A percentile compares a stretch with the other conserved stretches of the same genome.
Conservation (phyloP, 352 stramenopile genomes). For the Phytophthora pseudosyringae region DNA sequence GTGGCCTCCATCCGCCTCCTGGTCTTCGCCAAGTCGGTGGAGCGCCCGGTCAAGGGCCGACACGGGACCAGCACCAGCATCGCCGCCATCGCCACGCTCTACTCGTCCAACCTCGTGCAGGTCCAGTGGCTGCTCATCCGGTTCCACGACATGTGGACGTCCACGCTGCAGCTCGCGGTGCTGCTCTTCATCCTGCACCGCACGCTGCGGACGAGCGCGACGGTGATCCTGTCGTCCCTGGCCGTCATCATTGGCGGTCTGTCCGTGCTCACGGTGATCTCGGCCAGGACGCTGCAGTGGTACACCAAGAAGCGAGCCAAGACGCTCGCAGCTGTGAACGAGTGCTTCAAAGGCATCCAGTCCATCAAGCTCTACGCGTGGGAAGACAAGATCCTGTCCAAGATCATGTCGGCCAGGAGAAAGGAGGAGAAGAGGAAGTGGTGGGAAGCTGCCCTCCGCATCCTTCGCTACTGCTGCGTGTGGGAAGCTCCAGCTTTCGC, state of each 20-base stretch:
- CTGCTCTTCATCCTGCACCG: slow-evolving; percentile 38
- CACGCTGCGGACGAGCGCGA: slow-evolving; percentile 36
- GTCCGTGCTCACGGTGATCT: slow-evolving; percentile 35
- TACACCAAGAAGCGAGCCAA: slow-evolving; percentile 51
- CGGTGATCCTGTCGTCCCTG: slow-evolving; percentile 34
- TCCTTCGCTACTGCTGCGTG: slow-evolving; percentile 43
- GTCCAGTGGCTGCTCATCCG: slow-evolving; percentile 40
- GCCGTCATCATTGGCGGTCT: slow-evolving; percentile 32
- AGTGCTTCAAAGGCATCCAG: slow-evolving; percentile 54
- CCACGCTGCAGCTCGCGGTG: slow-evolving; percentile 36
- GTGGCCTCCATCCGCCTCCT: slow-evolving; percentile 44
- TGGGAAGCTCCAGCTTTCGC: slow-evolving; percentile 46
- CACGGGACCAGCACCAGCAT: slow-evolving; percentile 42
- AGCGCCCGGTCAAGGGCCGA: slow-evolving; percentile 30
- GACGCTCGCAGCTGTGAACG: slow-evolving; percentile 42
- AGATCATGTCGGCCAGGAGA: slow-evolving; percentile 40
- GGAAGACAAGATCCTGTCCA: slow-evolving; percentile 48
- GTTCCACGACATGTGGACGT: slow-evolving; percentile 46
- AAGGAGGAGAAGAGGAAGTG: slow-evolving; percentile 41
- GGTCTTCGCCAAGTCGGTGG: slow-evolving; percentile 47
- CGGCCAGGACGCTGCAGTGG: slow-evolving; percentile 30
- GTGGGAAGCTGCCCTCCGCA: slow-evolving; percentile 32
- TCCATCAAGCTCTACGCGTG: slow-evolving; percentile 52
- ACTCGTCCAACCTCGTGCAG: slow-evolving; percentile 46
- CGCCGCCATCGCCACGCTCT: slow-evolving; percentile 47